These are phyloP conservation scores for Goniomonas avonlea DNA, from an alignment of 78 protist genomes.

Conservation along the genomic window DNA sequence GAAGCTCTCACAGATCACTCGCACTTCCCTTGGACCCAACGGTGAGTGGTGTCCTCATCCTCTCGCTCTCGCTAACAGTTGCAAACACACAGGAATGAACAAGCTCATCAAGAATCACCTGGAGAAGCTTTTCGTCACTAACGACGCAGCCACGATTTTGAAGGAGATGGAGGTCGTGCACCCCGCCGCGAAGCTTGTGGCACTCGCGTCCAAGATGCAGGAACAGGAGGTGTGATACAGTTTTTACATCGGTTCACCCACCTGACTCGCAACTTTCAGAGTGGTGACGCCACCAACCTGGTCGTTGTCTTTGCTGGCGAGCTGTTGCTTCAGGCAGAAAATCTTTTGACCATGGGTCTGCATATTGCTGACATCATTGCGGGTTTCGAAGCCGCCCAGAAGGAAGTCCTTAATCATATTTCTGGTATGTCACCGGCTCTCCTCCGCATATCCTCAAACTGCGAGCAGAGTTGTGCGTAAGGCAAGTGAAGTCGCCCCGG, in stretches of 20 bases:
- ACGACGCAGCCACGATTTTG: conserved; percentile 96
- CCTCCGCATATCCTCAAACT: neutral
- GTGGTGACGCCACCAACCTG: conserved; percentile 96
- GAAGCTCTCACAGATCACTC: conserved; percentile 76
- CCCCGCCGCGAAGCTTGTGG: conserved; percentile 97
- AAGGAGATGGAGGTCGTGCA: conserved; percentile 86
- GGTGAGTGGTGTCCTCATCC: conserved; percentile 53
- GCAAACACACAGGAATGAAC: conserved; percentile 66
- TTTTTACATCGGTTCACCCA: too few relatives aligned
- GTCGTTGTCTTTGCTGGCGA: conserved; percentile 93
- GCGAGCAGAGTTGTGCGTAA: neutral
- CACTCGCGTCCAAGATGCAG: conserved; percentile 87
- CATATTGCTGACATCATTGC: conserved; percentile 79
- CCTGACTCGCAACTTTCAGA: conserved; percentile 16
- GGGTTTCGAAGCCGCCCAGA: conserved; percentile 78
- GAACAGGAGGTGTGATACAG: conserved; percentile 74
- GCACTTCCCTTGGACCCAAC: conserved; percentile 96
- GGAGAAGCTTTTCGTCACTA: conserved; percentile 94
- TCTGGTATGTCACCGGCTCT: too few relatives aligned
- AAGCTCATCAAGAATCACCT: conserved; percentile 96
- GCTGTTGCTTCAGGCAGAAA: conserved; percentile 85
- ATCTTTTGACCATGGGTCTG: conserved; percentile 69
- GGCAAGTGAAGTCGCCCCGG: conserved; percentile 16
- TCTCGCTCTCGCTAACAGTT: neutral
- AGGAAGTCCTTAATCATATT: conserved; percentile 50